Evolutionary conservation across 75 land plant species (phyloP).

Genomic region (Picea glauca): DNA sequence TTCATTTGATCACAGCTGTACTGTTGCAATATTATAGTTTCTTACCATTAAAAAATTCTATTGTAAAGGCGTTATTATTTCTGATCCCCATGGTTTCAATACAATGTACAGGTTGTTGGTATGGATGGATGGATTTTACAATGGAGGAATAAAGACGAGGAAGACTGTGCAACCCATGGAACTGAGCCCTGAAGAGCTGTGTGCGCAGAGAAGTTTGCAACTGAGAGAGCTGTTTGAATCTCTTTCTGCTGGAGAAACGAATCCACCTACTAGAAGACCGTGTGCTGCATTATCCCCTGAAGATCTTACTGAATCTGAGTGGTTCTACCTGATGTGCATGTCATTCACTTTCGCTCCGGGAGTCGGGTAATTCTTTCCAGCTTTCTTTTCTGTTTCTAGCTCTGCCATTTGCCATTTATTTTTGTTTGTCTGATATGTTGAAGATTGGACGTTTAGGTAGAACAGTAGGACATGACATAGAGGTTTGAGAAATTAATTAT

Average conservation of each 20-base stretch:
- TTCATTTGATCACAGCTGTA: not conserved
- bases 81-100: too few relatives aligned
- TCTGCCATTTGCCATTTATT: not conserved
- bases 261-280: constrained; percentile 45
- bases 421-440: not conserved
- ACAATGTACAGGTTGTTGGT: constrained; percentile 42
- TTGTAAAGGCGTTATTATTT: not conserved
- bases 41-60: too few relatives aligned
- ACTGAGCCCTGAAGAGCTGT: constrained; percentile 64
- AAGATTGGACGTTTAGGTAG: not conserved
- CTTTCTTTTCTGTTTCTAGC: not conserved
- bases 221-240: constrained; percentile 75
- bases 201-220: constrained; percentile 73
- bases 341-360: constrained; percentile 77
- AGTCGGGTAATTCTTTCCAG: constrained; percentile 46
- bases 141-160: constrained; percentile 83
- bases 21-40: not conserved
- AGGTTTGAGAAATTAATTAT: too few relatives aligned
- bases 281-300: constrained; percentile 77
- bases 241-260: constrained; percentile 55
- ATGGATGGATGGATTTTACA: constrained; percentile 89
- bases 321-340: constrained; percentile 90
- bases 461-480: too few relatives aligned
- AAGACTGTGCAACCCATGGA: constrained; percentile 78
- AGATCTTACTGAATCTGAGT: constrained; percentile 88